Conservation (phyloP, 306 rosid genomes). For the apple (Malus domestica) region ASM211411v1 NC_041800.1:30306233-30306732, state of each 20-base stretch:
- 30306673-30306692: neutral
- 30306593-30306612: slow-evolving; percentile 13
- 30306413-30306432: slow-evolving; percentile 10
- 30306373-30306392: slow-evolving; percentile 2
- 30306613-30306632: slow-evolving; percentile 12
- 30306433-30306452: slow-evolving; percentile 5
- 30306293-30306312: neutral
- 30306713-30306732: slow-evolving; percentile 1
- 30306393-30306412: neutral
- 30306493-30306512: neutral
- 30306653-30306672: neutral
- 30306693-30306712: neutral
- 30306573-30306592: slow-evolving; percentile 4
- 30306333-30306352: neutral
- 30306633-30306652: slow-evolving; percentile 5
- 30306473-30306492: slow-evolving; percentile 5
- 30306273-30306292: neutral
- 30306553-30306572: slow-evolving; percentile 2
- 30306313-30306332: slow-evolving; percentile 7
- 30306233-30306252: slow-evolving; percentile 28
- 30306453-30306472: slow-evolving; percentile 17
- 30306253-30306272: slow-evolving; percentile 3
- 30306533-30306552: slow-evolving; percentile 16
- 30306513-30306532: neutral
- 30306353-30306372: slow-evolving; percentile 16